phyloP scores from a whole-genome alignment of 139 green algal genomes.

The Auxenochlorella pyrenoidosa region DNA sequence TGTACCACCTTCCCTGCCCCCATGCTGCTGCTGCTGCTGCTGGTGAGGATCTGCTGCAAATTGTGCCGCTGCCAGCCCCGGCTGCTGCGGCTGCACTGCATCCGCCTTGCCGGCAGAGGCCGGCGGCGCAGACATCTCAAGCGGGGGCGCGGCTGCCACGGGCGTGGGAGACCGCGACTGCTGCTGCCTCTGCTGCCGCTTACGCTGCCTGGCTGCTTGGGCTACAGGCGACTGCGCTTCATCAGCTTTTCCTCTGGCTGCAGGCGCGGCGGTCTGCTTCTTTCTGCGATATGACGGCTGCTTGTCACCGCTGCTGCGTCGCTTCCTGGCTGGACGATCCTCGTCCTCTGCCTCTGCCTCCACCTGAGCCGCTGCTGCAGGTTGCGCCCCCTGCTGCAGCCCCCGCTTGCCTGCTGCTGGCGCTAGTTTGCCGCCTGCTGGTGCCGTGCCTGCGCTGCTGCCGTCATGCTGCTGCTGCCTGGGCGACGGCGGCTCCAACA shows the following conservation, averaged over 20 bases:
- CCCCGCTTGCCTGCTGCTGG: neutral
- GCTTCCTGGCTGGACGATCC: neutral
- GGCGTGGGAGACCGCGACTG: neutral
- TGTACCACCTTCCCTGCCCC: neutral
- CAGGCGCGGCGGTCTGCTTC: too few species aligned
- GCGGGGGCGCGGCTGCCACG: neutral
- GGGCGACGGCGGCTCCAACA: neutral
- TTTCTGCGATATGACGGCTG: too few species aligned
- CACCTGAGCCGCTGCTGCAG: neutral
- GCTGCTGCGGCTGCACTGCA: neutral
- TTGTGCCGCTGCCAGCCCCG: neutral
- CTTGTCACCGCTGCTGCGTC: neutral
- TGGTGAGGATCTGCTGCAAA: too few species aligned
- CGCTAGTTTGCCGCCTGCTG: neutral
- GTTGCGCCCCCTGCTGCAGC: neutral
- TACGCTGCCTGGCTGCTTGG: neutral
- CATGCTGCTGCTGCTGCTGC: neutral
- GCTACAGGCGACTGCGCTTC: neutral
- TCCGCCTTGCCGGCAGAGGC: neutral
- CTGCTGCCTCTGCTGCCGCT: neutral
- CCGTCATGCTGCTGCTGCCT: neutral
- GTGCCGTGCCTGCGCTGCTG: neutral
- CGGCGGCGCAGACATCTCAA: conserved; percentile 26
- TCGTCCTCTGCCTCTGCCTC: neutral
- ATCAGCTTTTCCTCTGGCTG: neutral